Evolutionary conservation across 2,329 filamentous ascomycete species (phyloP).

Genomic region (Diaporthe batatas): DNA sequence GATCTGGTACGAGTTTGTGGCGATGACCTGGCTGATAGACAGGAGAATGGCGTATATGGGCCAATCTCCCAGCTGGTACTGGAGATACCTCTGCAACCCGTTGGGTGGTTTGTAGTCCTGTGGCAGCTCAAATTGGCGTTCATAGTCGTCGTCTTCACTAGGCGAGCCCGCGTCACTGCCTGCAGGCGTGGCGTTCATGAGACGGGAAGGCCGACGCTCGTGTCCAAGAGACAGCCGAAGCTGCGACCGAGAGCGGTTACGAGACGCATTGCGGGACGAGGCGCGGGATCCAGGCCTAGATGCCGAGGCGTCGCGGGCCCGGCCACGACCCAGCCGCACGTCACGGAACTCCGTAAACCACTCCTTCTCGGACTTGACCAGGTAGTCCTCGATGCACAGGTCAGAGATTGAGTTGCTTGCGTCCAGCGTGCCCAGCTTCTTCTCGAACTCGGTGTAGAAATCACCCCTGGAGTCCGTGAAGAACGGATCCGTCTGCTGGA

Average conservation of each 20-base stretch:
- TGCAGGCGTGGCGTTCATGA: constrained; percentile 26
- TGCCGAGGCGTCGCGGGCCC: constrained; percentile 45
- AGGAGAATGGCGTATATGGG: constrained; percentile 71
- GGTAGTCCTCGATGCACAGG: constrained; percentile 75
- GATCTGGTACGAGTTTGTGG: constrained; percentile 75
- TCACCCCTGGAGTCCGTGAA: constrained; percentile 75
- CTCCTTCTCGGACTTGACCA: constrained; percentile 75
- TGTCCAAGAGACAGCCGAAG: constrained; percentile 27
- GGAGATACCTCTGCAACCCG: constrained; percentile 64
- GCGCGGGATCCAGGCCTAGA: constrained; percentile 44
- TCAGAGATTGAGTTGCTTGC: constrained; percentile 69
- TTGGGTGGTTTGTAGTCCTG: constrained; percentile 67
- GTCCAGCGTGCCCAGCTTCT: constrained; percentile 65
- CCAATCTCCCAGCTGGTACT: constrained; percentile 65
- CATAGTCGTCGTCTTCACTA: constrained; percentile 30
- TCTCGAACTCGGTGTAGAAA: constrained; percentile 71
- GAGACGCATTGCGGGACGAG: constrained; percentile 45
- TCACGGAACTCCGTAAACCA: constrained; percentile 73
- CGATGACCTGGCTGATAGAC: constrained; percentile 71
- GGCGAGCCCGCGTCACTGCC: constrained; percentile 44
- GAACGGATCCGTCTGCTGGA: constrained; percentile 76
- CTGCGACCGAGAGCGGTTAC: constrained; percentile 53
- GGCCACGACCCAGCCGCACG: constrained; percentile 65
- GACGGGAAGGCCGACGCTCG: constrained; percentile 23
- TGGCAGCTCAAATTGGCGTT: constrained; percentile 41